phyloP scores from a whole-genome alignment of 139 green algal genomes.

The Chlamydomonas sp. region DNA sequence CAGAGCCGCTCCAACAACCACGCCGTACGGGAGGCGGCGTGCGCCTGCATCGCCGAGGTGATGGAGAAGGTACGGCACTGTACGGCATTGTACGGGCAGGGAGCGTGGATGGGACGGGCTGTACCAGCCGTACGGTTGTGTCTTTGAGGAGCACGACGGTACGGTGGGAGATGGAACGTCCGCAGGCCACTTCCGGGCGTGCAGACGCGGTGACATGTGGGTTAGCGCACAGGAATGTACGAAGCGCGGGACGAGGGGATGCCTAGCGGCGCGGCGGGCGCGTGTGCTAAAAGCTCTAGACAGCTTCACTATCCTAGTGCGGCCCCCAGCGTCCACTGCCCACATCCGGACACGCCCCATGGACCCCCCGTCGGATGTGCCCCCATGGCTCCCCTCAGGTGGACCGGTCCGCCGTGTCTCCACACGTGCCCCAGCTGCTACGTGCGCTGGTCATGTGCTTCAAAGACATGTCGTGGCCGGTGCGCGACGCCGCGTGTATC shows the following conservation, averaged over 20 bases:
- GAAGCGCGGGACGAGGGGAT: too few species aligned
- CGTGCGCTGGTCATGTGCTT: slow-evolving; percentile 77
- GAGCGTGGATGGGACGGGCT: background rate
- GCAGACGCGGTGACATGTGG: too few species aligned
- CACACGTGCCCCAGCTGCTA: slow-evolving; percentile 77
- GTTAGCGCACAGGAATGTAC: too few species aligned
- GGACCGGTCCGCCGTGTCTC: slow-evolving; percentile 65
- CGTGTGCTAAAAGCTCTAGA: background rate
- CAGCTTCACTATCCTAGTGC: too few species aligned
- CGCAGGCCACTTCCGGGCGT: too few species aligned
- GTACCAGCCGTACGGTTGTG: background rate
- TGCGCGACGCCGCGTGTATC: slow-evolving; percentile 70
- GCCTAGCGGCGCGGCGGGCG: too few species aligned
- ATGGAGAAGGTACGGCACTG: slow-evolving; percentile 76
- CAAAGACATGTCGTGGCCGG: slow-evolving; percentile 90
- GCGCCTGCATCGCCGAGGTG: slow-evolving; percentile 93
- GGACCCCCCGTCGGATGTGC: background rate
- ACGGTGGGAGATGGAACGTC: too few species aligned
- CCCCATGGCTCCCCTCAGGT: slow-evolving; percentile 29
- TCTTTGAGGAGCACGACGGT: background rate
- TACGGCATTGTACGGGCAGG: background rate
- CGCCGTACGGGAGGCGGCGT: slow-evolving; percentile 89
- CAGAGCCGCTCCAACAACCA: slow-evolving; percentile 89
- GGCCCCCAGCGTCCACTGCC: too few species aligned
- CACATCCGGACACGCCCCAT: too few species aligned